phyloP scores from a whole-genome alignment of 2,329 filamentous ascomycete species.

The Ophiostoma triangulosporum region DNA sequence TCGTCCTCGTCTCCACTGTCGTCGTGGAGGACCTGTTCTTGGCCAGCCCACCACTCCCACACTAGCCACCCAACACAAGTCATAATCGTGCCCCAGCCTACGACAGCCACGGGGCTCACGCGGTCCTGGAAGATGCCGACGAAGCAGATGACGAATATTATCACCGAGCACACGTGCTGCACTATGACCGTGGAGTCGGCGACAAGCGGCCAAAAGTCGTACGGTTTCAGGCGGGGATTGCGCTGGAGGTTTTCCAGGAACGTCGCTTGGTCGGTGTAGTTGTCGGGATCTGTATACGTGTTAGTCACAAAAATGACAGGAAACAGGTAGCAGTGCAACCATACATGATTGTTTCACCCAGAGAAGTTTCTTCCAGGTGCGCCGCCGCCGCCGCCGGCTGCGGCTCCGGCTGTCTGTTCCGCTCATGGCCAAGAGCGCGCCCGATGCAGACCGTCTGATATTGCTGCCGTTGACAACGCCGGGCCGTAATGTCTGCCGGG shows the following conservation, averaged over 20 bases:
- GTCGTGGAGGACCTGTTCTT: constrained; percentile 20
- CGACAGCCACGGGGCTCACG: constrained; percentile 80
- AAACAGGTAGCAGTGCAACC: constrained; percentile 18
- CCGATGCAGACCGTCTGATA: constrained; percentile 2
- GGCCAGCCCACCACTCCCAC: constrained; percentile 82
- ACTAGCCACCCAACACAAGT: constrained; percentile 81
- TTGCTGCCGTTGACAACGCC: constrained; percentile 13
- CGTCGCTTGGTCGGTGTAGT: constrained; percentile 93
- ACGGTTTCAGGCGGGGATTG: constrained; percentile 84
- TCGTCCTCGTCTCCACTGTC: constrained; percentile 4
- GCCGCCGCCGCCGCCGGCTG: constrained; percentile 51
- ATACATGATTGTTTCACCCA: constrained; percentile 95
- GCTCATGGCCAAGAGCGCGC: constrained; percentile 14
- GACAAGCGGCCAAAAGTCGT: constrained; percentile 96
- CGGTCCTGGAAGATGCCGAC: constrained; percentile 77
- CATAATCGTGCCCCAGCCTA: constrained; percentile 67
- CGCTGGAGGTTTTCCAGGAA: constrained; percentile 93
- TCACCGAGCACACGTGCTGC: constrained; percentile 89
- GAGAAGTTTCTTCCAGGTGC: constrained; percentile 84
- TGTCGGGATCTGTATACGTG: constrained; percentile 84
- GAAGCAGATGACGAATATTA: constrained; percentile 90
- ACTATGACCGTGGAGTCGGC: constrained; percentile 93
- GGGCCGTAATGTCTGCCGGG: constrained; percentile 6
- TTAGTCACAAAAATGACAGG: constrained; percentile 10
- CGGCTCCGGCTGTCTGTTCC: constrained; percentile 45